Conservation (phyloP, 2,329 filamentous ascomycete genomes). For the Plenodomus biglobosus region DNA sequence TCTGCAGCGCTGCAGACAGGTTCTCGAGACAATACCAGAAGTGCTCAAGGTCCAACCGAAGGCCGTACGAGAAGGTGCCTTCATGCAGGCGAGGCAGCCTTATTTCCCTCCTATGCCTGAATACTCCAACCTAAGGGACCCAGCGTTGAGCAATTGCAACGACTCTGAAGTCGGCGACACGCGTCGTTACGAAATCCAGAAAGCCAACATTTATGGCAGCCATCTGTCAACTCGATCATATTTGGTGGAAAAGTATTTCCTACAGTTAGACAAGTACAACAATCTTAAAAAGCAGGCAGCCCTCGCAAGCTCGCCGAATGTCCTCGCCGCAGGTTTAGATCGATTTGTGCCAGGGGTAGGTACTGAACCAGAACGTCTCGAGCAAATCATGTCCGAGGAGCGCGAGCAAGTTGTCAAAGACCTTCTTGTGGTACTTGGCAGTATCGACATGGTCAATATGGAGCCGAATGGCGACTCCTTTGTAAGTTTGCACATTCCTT, state of each 20-base stretch:
- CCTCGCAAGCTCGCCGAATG: constrained; percentile 33
- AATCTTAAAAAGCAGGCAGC: constrained; percentile 50
- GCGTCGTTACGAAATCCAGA: constrained; percentile 76
- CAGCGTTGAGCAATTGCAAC: constrained; percentile 24
- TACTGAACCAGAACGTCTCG: constrained; percentile 50
- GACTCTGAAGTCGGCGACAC: constrained; percentile 39
- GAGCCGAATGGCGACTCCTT: constrained; percentile 69
- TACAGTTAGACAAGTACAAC: constrained; percentile 66
- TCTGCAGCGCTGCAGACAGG: constrained; percentile 68
- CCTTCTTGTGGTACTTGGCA: constrained; percentile 71
- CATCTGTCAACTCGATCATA: constrained; percentile 80
- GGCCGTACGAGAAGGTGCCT: constrained; percentile 36
- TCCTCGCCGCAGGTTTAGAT: constrained; percentile 33
- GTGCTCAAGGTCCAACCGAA: constrained; percentile 64
- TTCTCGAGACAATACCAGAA: constrained; percentile 66
- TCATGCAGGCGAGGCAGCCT: constrained; percentile 32
- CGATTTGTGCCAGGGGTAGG: constrained; percentile 23
- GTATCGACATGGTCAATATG: constrained; percentile 81
- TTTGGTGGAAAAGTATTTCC: constrained; percentile 83
- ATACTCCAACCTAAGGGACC: constrained; percentile 34
- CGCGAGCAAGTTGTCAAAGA: constrained; percentile 80
- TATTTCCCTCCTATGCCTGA: constrained; percentile 44
- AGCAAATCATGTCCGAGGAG: constrained; percentile 70
- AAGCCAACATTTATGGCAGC: constrained; percentile 84
- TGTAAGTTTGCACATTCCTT: constrained; percentile 49